Base-by-base conservation (phyloP, 495 filamentous ascomycete species). In the Hyphodiscus hymeniophilus region DNA sequence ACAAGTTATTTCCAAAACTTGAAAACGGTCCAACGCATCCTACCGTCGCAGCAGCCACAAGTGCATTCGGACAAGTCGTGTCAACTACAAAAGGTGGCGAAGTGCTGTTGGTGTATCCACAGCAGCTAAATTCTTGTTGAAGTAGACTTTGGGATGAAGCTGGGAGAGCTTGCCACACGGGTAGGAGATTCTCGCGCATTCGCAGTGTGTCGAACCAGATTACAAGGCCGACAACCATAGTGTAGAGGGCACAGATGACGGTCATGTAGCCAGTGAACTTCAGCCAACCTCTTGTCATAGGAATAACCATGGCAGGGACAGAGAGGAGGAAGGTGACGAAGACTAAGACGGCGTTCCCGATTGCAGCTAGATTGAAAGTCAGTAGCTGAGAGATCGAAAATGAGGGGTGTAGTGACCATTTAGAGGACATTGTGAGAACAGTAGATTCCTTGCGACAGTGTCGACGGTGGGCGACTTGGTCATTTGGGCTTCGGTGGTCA, bases 161-260 rank as follows among this genome's bases (percentile, higher is more conserved):
- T 10, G 67, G 51, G 57, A 84, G 76, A n/a, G 60, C 45, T 6
- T 57, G 64, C 74, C 80, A 89, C 36, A 81, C 63, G 0, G 57
- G 55, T 33, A 59, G 59, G 50, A 86, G 72, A 32, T 77, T 75
- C 3, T 66, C 63, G 50, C 79, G 71, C 22, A 79, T 80, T 57
- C 68, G 72, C 47, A 89, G 68, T 2, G 84, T 89, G 44, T 75
- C 60, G 52, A 85, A 74, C 84, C 84, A 89, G 45, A 87, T 64
- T 30, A 72, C 67, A 41, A 89, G 59, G 18, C 84, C 84, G 5
- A 87, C 61, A 38, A 74, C 57, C 56, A 87, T 63, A 22, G 77
- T 85, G 62, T 84, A 85, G 24, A 80, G 35, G 8, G 69, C 70
- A 63, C 75, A 81, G 42, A 79, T 53, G 23, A 80, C 69, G 4